These are phyloP conservation scores for Ustilago nuda DNA, from an alignment of 1,284 basidiomycete species.

Conservation along the genomic window DNA sequence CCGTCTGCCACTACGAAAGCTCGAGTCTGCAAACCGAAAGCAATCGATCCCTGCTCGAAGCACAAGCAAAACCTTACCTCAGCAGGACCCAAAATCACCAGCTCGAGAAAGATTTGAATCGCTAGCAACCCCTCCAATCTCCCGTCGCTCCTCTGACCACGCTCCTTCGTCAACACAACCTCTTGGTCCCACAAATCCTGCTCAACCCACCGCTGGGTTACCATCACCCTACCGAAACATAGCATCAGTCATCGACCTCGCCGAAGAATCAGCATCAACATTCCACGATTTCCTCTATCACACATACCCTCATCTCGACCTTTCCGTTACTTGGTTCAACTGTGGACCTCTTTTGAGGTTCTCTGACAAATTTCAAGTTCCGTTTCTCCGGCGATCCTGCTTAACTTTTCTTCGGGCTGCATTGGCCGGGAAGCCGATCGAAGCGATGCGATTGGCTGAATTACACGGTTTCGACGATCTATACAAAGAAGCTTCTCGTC, in stretches of 20 bases:
- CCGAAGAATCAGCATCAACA: conserved; percentile 51
- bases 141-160: conserved; percentile 18
- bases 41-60: conserved; percentile 12
- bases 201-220: not conserved
- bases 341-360: conserved; percentile 49
- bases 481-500: conserved; percentile 54
- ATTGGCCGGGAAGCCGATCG: conserved; percentile 56
- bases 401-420: conserved; percentile 46
- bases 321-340: conserved; percentile 51
- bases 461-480: conserved; percentile 46
- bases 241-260: conserved; percentile 41
- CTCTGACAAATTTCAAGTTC: conserved; percentile 57
- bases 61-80: conserved; percentile 3
- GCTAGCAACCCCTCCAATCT: conserved; percentile 42
- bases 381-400: conserved; percentile 42
- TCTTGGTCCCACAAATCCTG: not conserved
- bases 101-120: conserved; percentile 27
- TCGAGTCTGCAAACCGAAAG: conserved; percentile 14
- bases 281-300: conserved; percentile 56
- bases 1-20: conserved; percentile 25
- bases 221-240: conserved; percentile 20
- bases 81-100: not conserved
- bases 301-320: conserved; percentile 57
- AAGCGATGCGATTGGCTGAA: conserved; percentile 59
- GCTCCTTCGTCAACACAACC: not conserved